Base-by-base conservation (phyloP, 2,329 filamentous ascomycete species). In the Ascochyta viciae-villosae region DNA sequence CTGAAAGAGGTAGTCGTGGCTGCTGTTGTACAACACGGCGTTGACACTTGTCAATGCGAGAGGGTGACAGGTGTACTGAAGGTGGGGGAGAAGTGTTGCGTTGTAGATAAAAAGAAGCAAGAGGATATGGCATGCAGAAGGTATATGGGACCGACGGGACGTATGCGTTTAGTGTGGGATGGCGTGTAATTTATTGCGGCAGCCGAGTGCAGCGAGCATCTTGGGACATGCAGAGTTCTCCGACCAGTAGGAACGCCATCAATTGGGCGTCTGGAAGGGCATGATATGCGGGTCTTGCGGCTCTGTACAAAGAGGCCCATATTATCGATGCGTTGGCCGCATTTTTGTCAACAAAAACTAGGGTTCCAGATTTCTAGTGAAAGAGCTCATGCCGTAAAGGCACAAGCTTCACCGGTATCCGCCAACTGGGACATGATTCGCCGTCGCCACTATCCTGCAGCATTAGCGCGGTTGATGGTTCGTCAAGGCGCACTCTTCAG, bases 301-400 rank as follows among this genome's bases (percentile, higher is more conserved):
- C 75, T 78, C 76, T 77, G 73, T 71, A 68, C 60, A 64, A 66
- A 75, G 55, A 76, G 78, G 74, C 77, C 78, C 78, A 78, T 79
- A 77, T 73, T 78, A 77, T 73, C 90, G 91, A 92, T 96, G 92
- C 89, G 91, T 84, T 96, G 92, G 91, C 91, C 88, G 82, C 83
- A 83, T 89, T 83, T 83, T 87, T 85, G 85, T 90, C 90, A 94
- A 88, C 93, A 87, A 84, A 87, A 54, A 60, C 62, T 65, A 62
- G 68, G 70, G 73, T 74, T 74, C 73, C 71, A 76, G 67, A 75
- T 68, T 73, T 65, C 67, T 70, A 68, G 71, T 72, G 61, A 69
- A 64, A 55, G 66, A 57, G 61, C 60, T 74, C 67, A 67, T 68
- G 68, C 65, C 66, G 61, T 63, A 72, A 71, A 73, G 67, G 73